Conservation (phyloP, 768 basidiomycete species). For the Asterophora parasitica region DNA sequence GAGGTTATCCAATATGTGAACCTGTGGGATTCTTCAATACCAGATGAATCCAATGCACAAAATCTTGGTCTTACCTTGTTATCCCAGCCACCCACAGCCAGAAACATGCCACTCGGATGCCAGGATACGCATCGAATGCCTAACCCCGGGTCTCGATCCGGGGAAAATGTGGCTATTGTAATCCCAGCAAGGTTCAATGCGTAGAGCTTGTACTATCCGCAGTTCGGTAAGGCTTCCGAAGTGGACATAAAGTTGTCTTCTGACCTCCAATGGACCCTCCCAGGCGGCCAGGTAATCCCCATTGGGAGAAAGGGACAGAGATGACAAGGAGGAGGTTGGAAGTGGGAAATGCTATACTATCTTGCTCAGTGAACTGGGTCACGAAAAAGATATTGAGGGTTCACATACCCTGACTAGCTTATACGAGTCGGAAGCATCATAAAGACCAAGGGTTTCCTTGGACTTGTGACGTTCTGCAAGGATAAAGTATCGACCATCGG, state of each 20-base stretch:
- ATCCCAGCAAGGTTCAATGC: constrained; percentile 65
- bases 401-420: constrained; percentile 64
- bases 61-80: constrained; percentile 55
- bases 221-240: constrained; percentile 1
- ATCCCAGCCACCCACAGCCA: constrained; percentile 85
- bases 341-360: constrained; percentile 71
- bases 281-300: constrained; percentile 75
- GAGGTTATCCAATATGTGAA: constrained; percentile 69
- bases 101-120: constrained; percentile 82
- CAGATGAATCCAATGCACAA: background rate
- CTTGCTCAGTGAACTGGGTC: constrained; percentile 2
- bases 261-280: constrained; percentile 82
- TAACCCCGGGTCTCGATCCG: constrained; percentile 74
- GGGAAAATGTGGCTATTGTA: constrained; percentile 60
- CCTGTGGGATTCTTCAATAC: constrained; percentile 33
- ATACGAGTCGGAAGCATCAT: constrained; percentile 68
- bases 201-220: constrained; percentile 66
- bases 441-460: constrained; percentile 82
- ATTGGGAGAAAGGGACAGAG: constrained; percentile 69
- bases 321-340: constrained; percentile 68
- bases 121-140: constrained; percentile 77
- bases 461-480: constrained; percentile 88
- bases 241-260: constrained; percentile 11
- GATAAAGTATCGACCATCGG: constrained; percentile 80
- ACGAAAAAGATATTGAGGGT: background rate